Base-by-base conservation (phyloP, 345 rosid species). In the Cardamine chenopodiifolia region DNA sequence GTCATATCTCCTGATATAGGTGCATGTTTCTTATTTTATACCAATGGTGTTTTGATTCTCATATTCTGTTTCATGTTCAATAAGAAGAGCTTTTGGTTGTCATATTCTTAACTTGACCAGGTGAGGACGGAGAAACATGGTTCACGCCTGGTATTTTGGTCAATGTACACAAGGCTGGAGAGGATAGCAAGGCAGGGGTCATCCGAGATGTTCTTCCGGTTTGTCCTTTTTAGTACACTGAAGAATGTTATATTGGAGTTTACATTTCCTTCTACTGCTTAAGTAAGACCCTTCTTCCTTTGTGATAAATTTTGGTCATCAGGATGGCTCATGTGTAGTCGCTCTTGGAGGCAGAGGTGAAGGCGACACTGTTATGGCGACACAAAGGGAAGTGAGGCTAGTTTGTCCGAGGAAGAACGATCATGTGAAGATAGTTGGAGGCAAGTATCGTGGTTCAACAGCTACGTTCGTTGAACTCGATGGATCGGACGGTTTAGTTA, bases 401-500 rank as follows among this genome's bases (percentile, higher is more conserved):
- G 90, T 88, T 52, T 65, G 70, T 12, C 98, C 97, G 1, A 85
- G 86, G 81, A 93, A 93, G 73, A 73, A 82, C 0, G 98, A 93
- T 62, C 87, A 81, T 82, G 85, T 90, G 68, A 89, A 86, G 85
- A 89, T 93, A 18, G 82, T 85, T 81, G 91, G 95, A 8, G 97
- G 98, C n/a, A 61, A 78, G 2, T 83, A 81, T 26, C 91, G 95
- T 0, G 98, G 96, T 17, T 78, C 82, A 15, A 82, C 82, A 0
- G 98, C 90, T 53, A 92, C 87, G 81, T 78, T 90, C 66, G 88
- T 92, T 32, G 96, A 97, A 32, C 85, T 90, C 3, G 97, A 90
- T 69, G 98, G 90, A 1, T 79, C 89, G 0, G 95, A 90, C 65
- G 90, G 97, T 35, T 90, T 90, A 54, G 95, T 90, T 25, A 90